Base-by-base conservation (phyloP, 78 protist genomes). In the Dictyostelium intermedium region DNA sequence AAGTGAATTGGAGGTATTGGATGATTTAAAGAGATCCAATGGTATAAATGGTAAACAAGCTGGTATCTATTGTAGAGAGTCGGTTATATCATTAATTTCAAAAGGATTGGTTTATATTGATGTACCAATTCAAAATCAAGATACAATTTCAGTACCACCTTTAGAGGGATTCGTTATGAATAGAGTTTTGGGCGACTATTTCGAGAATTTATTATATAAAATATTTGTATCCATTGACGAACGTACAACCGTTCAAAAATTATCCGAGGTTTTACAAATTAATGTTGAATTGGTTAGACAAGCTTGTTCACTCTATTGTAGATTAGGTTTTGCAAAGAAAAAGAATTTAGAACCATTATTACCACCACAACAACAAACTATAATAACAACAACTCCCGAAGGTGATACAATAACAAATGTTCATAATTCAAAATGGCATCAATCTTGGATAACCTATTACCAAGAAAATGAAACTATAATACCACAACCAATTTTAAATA, bases 131-230 rank as follows among this genome's bases (percentile, higher is more conserved):
- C n/a, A 35, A 32, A 79, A 95, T 61, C 35, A 70, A 16, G 97
- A 95, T 60, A 39, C 32, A 6, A 85, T 95, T 8, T 50, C 91
- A 1, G 96, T 98, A 16, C 99, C 99, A 4, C 99, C 99, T 1
- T 91, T 98, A 25, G 93, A 96, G 37, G 93, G 94, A 20, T 98
- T 98, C 20, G 99, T 98, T 23, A 98, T 98, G 99, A 98, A 98
- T 82, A 87, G 99, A 23, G 96, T 97, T 18, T 39, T 32, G 5
- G 92, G 95, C 18, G 99, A 98, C 35, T 93, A 53, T 39, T 81
- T 98, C 50, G 99, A 98, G 78, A 96, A 14, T 23, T 84, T 98
- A 27, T 92, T 98, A 8, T 98, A 98, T 91, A 87, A 97, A 72
- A 83, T 98, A 25, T 97, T 98, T 45, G 99, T 98, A 1, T 80